A percentile compares a stretch with the other conserved stretches of the same genome.
These are phyloP conservation scores for Aphanocladium album DNA, from an alignment of 2,329 filamentous ascomycete genomes.

Conservation along the genomic window DNA sequence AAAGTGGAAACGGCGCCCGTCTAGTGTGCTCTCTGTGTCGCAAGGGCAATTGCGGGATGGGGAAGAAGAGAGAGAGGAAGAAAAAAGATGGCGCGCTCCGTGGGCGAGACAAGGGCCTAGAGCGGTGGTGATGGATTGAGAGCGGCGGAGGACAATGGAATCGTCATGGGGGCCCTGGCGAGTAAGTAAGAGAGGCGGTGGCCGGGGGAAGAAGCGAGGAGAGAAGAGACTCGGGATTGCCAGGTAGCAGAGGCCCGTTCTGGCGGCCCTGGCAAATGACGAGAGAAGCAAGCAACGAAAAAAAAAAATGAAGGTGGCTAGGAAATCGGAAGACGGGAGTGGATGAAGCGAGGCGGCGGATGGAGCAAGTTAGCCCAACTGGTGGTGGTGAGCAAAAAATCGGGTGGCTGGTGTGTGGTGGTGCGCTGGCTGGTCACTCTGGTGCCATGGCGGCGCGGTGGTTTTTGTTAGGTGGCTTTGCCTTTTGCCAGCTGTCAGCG, in stretches of 20 bases:
- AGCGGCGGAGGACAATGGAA: constrained; percentile 1
- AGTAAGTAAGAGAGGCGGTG: constrained; percentile 6
- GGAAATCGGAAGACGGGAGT: constrained; percentile 6
- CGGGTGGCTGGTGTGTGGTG: constrained; percentile 8
- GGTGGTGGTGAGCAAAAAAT: constrained; percentile 10
- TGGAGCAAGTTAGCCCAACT: background rate
- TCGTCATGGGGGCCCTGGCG: background rate
- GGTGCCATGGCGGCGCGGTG: background rate
- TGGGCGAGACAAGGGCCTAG: background rate
- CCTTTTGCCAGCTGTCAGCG: background rate
- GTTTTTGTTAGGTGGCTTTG: background rate
- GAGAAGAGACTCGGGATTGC: background rate
- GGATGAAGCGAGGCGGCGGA: background rate
- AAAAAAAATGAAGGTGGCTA: constrained; percentile 8
- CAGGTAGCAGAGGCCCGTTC: constrained; percentile 1
- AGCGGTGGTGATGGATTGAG: background rate
- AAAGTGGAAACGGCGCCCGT: constrained; percentile 2
- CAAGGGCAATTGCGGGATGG: background rate
- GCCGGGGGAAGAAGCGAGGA: background rate
- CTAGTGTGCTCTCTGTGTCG: background rate
- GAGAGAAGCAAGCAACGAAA: background rate
- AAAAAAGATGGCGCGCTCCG: too few relatives aligned
- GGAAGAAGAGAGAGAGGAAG: background rate
- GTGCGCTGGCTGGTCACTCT: background rate
- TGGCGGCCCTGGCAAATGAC: background rate